A percentile compares a stretch with the other conserved stretches of the same genome.
These are phyloP conservation scores for Saprolegnia diclina DNA, from an alignment of 352 stramenopile genomes.

Conservation along the genomic window DNA sequence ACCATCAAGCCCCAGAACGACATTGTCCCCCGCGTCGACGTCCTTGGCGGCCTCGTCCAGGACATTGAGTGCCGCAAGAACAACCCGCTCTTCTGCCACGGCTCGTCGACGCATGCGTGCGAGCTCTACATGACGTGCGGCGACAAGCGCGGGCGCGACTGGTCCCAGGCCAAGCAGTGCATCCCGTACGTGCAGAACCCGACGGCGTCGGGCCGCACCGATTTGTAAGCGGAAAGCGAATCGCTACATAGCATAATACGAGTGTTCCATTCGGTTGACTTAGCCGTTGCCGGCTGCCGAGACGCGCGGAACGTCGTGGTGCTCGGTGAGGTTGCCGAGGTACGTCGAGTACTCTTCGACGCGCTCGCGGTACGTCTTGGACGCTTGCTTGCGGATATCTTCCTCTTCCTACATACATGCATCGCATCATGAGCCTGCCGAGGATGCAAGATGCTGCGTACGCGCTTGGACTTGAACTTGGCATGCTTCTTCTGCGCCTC, in stretches of 20 bases:
- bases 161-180: constrained; percentile 66
- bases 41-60: constrained; percentile 80
- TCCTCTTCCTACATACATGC: constrained; percentile 57
- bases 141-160: constrained; percentile 72
- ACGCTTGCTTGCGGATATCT: constrained; percentile 76
- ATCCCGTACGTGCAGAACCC: constrained; percentile 44
- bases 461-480: constrained; percentile 71
- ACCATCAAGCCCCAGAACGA: constrained; percentile 77
- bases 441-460: constrained; percentile 32
- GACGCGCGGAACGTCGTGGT: constrained; percentile 97
- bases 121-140: constrained; percentile 77
- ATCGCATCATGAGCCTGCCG: neutral
- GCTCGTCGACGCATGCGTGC: constrained; percentile 76
- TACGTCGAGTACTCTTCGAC: constrained; percentile 97
- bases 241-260: too few species aligned
- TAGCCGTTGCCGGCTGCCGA: constrained; percentile 89
- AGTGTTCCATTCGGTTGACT: constrained; percentile 21
- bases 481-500: constrained; percentile 70
- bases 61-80: constrained; percentile 76
- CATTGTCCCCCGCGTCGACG: constrained; percentile 76
- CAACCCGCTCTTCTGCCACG: constrained; percentile 78
- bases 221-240: constrained; percentile 10
- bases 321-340: constrained; percentile 92
- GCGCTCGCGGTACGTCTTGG: constrained; percentile 86
- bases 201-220: neutral